These are phyloP conservation scores for Penicillium arizonense DNA, from an alignment of 495 filamentous ascomycete species.

Conservation along the genomic window DNA sequence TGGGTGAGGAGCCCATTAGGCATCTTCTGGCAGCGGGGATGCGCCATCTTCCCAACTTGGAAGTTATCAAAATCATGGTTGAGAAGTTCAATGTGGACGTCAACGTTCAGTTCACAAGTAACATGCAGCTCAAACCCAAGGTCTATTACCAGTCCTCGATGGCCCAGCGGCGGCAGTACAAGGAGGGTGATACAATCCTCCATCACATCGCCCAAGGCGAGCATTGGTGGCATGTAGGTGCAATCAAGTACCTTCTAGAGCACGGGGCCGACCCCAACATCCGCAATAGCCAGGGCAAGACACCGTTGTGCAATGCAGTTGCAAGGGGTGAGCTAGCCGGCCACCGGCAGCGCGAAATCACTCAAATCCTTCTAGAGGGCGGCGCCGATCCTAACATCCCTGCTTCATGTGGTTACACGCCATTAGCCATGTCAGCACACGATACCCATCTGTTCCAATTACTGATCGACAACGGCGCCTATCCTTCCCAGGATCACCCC, in stretches of 20 bases:
- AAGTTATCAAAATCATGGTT: conserved; percentile 39
- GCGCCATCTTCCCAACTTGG: conserved; percentile 38
- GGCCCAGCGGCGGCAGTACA: conserved; percentile 1
- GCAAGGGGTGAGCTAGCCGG: neutral
- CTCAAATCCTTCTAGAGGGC: conserved; percentile 26
- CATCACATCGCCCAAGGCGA: conserved; percentile 34
- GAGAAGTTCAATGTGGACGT: conserved; percentile 37
- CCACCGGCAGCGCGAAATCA: conserved; percentile 21
- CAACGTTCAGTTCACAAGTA: conserved; percentile 16
- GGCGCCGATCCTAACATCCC: conserved; percentile 39
- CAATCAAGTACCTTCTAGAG: conserved; percentile 42
- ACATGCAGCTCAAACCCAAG: conserved; percentile 6
- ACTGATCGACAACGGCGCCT: conserved; percentile 16
- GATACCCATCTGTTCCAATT: conserved; percentile 11
- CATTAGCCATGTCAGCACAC: conserved; percentile 16
- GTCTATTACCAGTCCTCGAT: conserved; percentile 12
- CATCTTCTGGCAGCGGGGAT: conserved; percentile 29
- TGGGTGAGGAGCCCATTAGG: conserved; percentile 11
- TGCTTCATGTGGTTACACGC: conserved; percentile 17
- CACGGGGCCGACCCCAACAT: conserved; percentile 38
- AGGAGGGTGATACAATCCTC: conserved; percentile 28
- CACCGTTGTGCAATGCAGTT: conserved; percentile 41
- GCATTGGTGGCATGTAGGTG: conserved; percentile 46
- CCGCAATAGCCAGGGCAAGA: conserved; percentile 32
- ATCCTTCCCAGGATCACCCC: conserved; percentile 15